These are phyloP conservation scores for Diospyros lotus DNA, from an alignment of 148 eudicot species.

Conservation along the genomic window DNA sequence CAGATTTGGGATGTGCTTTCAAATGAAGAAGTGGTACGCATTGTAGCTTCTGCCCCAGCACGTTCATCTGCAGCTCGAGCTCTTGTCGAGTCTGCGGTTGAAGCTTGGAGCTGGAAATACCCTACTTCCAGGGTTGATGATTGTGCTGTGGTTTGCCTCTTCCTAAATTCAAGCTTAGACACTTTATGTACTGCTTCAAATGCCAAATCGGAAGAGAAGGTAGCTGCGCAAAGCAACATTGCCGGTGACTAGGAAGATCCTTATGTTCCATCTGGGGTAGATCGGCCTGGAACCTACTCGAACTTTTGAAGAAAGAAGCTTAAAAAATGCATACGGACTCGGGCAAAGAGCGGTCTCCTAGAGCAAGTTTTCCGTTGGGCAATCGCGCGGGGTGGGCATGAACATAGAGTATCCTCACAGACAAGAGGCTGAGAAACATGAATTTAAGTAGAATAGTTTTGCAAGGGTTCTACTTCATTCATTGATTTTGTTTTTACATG, in stretches of 20 bases:
- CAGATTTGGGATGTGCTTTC: slow-evolving; percentile 96
- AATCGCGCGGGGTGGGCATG: too few relatives aligned
- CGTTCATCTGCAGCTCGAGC: slow-evolving; percentile 61
- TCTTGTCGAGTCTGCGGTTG: slow-evolving; percentile 73
- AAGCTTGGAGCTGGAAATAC: slow-evolving; percentile 71
- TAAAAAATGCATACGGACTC: slow-evolving; percentile 24
- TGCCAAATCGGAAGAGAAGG: slow-evolving; percentile 27
- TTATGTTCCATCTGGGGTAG: slow-evolving; percentile 21
- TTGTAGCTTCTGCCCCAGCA: slow-evolving; percentile 50
- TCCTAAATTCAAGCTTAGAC: slow-evolving; percentile 42
- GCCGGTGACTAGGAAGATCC: slow-evolving; percentile 19
- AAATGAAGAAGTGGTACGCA: slow-evolving; percentile 77
- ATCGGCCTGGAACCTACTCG: slow-evolving; percentile 27
- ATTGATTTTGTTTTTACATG: too few relatives aligned
- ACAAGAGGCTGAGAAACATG: too few relatives aligned
- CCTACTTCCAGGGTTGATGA: slow-evolving; percentile 92
- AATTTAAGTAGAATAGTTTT: too few relatives aligned
- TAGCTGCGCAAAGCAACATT: slow-evolving; percentile 3
- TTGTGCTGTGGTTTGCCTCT: slow-evolving; percentile 90
- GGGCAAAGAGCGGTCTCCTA: slow-evolving; percentile 13
- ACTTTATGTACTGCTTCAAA: slow-evolving; percentile 36
- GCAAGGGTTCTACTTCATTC: too few relatives aligned
- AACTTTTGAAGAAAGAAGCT: slow-evolving; percentile 22
- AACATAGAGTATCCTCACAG: too few relatives aligned
- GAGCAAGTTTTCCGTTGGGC: too few relatives aligned